Conservation (phyloP, 2,329 filamentous ascomycete genomes). For the Paracoccidioides lutzii region DNA sequence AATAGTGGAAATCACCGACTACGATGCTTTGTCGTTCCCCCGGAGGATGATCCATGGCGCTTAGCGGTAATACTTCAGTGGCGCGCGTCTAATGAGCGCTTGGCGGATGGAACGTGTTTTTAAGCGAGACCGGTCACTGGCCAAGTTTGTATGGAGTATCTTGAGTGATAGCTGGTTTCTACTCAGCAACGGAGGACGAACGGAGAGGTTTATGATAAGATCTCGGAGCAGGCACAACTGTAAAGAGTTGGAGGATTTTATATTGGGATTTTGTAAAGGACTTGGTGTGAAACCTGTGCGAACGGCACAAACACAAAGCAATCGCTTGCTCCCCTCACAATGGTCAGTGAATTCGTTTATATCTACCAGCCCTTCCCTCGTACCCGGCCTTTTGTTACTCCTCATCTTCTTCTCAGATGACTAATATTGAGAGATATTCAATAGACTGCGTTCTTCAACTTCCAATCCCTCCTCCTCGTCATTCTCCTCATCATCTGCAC, state of each 20-base stretch:
- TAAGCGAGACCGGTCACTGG: background rate
- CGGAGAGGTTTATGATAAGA: no score
- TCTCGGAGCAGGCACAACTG: background rate
- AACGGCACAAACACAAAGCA: background rate
- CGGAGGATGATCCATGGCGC: background rate
- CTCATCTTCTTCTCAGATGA: background rate
- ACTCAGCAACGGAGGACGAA: no score
- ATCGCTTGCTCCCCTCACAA: background rate
- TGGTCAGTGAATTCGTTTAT: background rate
- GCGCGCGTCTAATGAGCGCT: background rate
- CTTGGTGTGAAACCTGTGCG: background rate
- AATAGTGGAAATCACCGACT: background rate
- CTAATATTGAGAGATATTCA: background rate
- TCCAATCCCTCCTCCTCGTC: constrained; percentile 89
- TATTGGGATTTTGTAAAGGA: background rate
- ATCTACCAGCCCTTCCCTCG: background rate
- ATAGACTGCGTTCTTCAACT: constrained; percentile 95
- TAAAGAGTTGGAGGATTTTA: background rate
- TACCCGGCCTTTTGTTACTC: background rate
- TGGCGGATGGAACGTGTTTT: background rate
- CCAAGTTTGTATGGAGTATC: no score
- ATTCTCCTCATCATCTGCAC: constrained; percentile 94
- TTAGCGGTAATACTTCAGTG: background rate
- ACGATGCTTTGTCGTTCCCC: background rate
- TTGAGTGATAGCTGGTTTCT: no score